Base-by-base conservation (phyloP, 192 early-diverging fungal genomes). In the Allomyces javanicus region DNA sequence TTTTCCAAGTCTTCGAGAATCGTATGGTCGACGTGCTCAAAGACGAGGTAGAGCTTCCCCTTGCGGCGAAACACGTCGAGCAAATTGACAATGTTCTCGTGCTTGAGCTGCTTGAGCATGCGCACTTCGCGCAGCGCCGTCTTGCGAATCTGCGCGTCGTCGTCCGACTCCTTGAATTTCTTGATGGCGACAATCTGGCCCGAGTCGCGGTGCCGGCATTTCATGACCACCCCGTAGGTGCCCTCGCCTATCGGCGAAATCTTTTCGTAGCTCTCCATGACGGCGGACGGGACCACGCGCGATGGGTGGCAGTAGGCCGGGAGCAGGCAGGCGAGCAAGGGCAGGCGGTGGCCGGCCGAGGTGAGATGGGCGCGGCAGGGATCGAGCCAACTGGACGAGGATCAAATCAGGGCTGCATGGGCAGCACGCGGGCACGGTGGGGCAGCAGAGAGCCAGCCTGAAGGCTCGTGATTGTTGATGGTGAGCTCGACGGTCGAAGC, bases 81-180 rank as follows among this genome's bases (percentile, higher is more conserved):
- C 33, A 84, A 71, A 64, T 84, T 83, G n/a, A 84, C 81, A 61
- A 84, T 82, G 70, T 84, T 84, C 69, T 84, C 83, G 71, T 84
- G 74, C 68, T 81, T 84, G 25, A 84, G 68, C 80, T 84, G 83
- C 83, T 83, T 84, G 63, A 84, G 74, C 79, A 84, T 83, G 22
- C 81, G 67, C 24, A 84, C 79, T 71, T 84, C 83, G 40, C 81
- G 63, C 58, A 84, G 66, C 3, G 83, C 83, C 22, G 83, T 84
- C 69, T 81, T 84, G 22, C 83, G 70, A 43, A 84, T 84, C 68
- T 84, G 83, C 62, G 81, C 69, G 65, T 84, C 83, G 67, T 84
- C 83, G 68, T 84, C 83, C 25, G 68, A 71, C 63, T 84, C 83
- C 69, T 84, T 84, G 67, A 84, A 84, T 70, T 84, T 84, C 67